Conservation (phyloP, 1,139 yeast genomes). For the Blastobotrys buckinghamii region DNA sequence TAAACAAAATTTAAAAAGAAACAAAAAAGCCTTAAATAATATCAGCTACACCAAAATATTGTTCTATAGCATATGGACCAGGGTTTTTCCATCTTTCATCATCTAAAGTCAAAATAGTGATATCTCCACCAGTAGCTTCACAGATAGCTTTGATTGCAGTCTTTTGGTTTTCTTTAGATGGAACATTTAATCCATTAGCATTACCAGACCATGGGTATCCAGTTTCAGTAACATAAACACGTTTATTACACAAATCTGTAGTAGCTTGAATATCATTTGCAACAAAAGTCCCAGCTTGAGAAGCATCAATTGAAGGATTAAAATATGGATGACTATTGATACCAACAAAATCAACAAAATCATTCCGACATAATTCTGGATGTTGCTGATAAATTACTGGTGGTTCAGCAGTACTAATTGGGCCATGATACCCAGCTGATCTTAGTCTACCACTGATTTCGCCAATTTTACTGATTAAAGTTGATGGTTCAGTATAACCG, state of each 20-base stretch:
- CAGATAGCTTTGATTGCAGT: constrained; percentile 61
- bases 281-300: constrained; percentile 68
- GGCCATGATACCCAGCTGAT: constrained; percentile 71
- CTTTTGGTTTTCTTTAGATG: constrained; percentile 61
- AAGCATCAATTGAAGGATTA: constrained; percentile 54
- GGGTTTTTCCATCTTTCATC: constrained; percentile 87
- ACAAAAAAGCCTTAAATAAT: constrained; percentile 30
- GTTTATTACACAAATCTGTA: constrained; percentile 38
- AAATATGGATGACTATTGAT: constrained; percentile 86
- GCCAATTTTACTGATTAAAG: constrained; percentile 56
- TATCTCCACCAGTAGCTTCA: constrained; percentile 46
- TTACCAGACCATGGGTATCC: constrained; percentile 81
- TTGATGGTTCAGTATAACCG: constrained; percentile 51
- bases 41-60: constrained; percentile 66
- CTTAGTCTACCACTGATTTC: constrained; percentile 53
- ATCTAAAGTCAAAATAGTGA: constrained; percentile 65
- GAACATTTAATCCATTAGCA: constrained; percentile 67
- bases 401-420: constrained; percentile 80
- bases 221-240: constrained; percentile 63
- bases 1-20: not conserved
- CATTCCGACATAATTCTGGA: constrained; percentile 67
- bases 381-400: constrained; percentile 62
- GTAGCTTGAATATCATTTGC: constrained; percentile 53
- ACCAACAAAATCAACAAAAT: constrained; percentile 66
- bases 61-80: constrained; percentile 80